Evolutionary conservation across 192 early-diverging fungal species (phyloP), one percentile per base, ranked within the genome.

Genomic region (Backusella mclennaniae): DNA sequence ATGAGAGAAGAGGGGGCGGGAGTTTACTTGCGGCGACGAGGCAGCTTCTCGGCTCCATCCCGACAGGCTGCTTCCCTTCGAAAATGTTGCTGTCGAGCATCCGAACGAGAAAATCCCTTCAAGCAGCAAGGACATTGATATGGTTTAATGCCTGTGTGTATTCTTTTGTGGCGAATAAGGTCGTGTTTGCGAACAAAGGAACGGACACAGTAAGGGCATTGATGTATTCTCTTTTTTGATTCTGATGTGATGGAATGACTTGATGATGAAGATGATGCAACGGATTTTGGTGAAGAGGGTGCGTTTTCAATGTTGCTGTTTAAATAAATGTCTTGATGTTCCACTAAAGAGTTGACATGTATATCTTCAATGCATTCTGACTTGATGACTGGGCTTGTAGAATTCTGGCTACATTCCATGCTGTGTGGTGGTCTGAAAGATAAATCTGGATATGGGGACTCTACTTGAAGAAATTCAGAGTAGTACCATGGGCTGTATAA

Each of bases 101-200:
- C 74, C 4, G 74, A 75, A 4, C 74, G n/a, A 11, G 59, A 35
- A 33, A 75, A 75, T 0, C 63, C 17, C n/a, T 75, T 75, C 33
- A 39, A 67, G 4, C 74, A 75, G 17, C 74, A 75, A 33, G 74
- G 74, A 3, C 74, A 75, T 15, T 67, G 19, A 46, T 75, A 75
- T 8, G 74, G 74, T 21, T 75, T 75, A 12, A 14, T 67, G 21
- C 74, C 74, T n/a, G 74, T 75, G 26, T 75, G 74, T 46, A 75
- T 44, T 14, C 74, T 66, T 33, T 35, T 29, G 41, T 75, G 74
- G 3, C 74, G 35, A n/a, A 31, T 15, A 19, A 75, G 41, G 26
- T 75, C 74, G 67, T 75, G 42, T 67, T 66, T 63, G n/a, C 74
- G 59, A 26, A 38, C 36, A 44, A 75, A 75, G 6, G 74, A 44